Evolutionary conservation across 768 basidiomycete species (phyloP).

Genomic region (Amanita subjunquillea): DNA sequence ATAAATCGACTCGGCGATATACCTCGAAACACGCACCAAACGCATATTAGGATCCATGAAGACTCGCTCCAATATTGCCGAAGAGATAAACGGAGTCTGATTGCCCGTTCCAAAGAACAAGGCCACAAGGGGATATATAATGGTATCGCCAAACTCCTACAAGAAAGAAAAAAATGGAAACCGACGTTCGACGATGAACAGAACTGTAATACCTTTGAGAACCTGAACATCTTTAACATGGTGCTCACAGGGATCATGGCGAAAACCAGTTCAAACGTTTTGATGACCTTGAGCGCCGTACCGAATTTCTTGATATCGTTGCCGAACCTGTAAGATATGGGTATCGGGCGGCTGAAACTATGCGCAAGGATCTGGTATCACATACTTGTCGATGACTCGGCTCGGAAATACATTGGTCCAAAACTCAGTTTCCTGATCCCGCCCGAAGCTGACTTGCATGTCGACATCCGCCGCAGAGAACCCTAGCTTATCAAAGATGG

Average conservation of each 20-base stretch:
- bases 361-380: neutral
- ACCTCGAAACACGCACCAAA: slow-evolving; percentile 11
- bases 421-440: slow-evolving; percentile 17
- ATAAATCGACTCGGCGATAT: neutral
- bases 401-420: slow-evolving; percentile 23
- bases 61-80: slow-evolving; percentile 20
- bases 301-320: slow-evolving; percentile 21
- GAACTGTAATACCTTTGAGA: slow-evolving; percentile 16
- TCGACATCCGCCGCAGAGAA: slow-evolving; percentile 18
- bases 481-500: slow-evolving; percentile 20
- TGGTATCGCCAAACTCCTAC: slow-evolving; percentile 19
- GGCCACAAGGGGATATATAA: slow-evolving; percentile 20
- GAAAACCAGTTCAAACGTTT: slow-evolving; percentile 18
- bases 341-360: neutral
- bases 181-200: neutral
- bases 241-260: slow-evolving; percentile 19
- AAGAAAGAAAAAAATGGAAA: neutral
- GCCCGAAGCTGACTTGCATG: slow-evolving; percentile 23
- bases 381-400: slow-evolving; percentile 18
- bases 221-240: slow-evolving; percentile 19
- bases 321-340: slow-evolving; percentile 11
- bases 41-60: slow-evolving; percentile 25
- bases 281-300: slow-evolving; percentile 19
- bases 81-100: slow-evolving; percentile 23
- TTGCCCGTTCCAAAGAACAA: slow-evolving; percentile 24